These are phyloP conservation scores for Penicillium sp. DNA, from an alignment of 2,329 filamentous ascomycete species.

Conservation along the genomic window DNA sequence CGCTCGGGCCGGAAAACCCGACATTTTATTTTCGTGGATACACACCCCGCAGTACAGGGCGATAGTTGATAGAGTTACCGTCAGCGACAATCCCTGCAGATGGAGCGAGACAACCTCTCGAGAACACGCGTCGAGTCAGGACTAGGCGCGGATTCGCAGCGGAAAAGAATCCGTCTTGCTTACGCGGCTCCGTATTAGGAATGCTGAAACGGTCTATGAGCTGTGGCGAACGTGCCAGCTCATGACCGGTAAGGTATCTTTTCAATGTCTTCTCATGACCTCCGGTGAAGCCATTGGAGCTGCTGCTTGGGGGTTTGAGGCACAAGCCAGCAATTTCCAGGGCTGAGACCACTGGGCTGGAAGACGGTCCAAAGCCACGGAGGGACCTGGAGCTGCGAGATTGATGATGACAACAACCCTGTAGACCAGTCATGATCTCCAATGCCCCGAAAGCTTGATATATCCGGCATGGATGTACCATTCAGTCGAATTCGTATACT, in stretches of 20 bases:
- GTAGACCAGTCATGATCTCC: background rate
- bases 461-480: background rate
- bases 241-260: conserved; percentile 1
- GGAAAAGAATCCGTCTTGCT: conserved; percentile 1
- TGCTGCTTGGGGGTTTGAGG: background rate
- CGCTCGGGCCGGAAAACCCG: too few relatives aligned
- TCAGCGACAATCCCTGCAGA: background rate
- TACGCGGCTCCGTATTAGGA: conserved; percentile 20
- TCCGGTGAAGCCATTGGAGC: background rate
- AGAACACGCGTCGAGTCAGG: background rate
- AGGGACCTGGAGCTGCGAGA: background rate
- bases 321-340: background rate
- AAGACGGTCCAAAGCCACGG: background rate
- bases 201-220: conserved; percentile 6
- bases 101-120: background rate
- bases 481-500: background rate
- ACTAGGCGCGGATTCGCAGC: background rate
- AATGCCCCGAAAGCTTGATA: background rate
- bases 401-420: background rate
- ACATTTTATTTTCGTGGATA: too few relatives aligned
- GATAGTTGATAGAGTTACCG: background rate
- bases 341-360: background rate
- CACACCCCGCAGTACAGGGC: too few relatives aligned
- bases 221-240: conserved; percentile 8
- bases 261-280: background rate